Evolutionary conservation across 2,329 filamentous ascomycete genomes (phyloP), one percentile per base, ranked within the genome.

Genomic region (Cordyceps farinosa): DNA sequence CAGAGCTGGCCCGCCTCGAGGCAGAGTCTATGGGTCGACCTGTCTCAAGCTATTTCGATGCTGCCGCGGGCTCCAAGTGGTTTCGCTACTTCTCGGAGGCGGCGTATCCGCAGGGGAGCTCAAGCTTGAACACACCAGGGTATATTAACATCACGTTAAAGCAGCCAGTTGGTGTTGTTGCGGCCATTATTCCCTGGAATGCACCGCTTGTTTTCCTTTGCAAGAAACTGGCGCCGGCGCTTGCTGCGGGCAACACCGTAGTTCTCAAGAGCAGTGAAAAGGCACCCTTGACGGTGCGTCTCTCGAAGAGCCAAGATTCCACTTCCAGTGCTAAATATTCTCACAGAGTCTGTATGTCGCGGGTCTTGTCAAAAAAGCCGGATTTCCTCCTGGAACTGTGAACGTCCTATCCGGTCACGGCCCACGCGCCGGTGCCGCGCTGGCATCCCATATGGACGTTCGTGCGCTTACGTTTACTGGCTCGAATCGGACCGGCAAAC

Each of bases 401-500:
- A 65, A 68, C 9, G 42, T 68, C 5, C 52, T 68, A 40, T 64
- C 53, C 3, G 66, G 66, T 5, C 60, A 58, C 15, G 65, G 65
- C 1, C 50, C 52, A 2, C 38, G 30, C 2, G 27, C 51, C 2
- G 65, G 62, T 3, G 51, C 52, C 2, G 47, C 63, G 17, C 50
- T 67, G 22, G 65, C 66, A 0, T 52, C 32, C 9, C 66, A 66
- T 51, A 64, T 64, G 63, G 61, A 66, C 15, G 54, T 67, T 42
- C 56, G 63, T 6, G 62, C 45, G 11, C 40, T 67, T 4, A 40
- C 61, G 13, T 66, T 67, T 36, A 67, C 66, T 0, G 88, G 88
- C 53, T 86, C 82, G 29, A 90, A 87, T 1, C 78, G 77, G 5
- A 90, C 87, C 1, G 88, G 85, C n/a, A 82, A 82, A 55, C 80